These are phyloP conservation scores for Eutrema heterophyllum DNA, from an alignment of 345 rosid species.

Conservation along the genomic window DNA sequence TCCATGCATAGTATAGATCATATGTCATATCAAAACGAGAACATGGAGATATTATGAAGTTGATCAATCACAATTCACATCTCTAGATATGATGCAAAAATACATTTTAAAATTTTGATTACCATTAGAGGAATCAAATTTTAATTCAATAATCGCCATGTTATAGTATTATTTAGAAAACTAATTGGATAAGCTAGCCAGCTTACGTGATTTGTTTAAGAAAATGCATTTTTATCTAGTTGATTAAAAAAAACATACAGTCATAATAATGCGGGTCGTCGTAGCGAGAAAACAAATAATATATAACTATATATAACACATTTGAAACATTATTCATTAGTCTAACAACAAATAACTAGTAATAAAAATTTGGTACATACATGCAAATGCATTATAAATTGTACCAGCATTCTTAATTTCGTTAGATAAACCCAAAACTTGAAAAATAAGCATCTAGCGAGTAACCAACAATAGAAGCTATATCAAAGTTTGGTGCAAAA, in stretches of 20 bases:
- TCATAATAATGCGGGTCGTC: neutral
- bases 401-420: neutral
- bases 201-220: neutral
- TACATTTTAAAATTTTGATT: neutral
- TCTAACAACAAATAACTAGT: neutral
- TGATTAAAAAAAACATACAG: neutral
- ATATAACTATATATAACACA: neutral
- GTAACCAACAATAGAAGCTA: constrained; percentile 6
- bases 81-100: neutral
- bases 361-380: constrained; percentile 9
- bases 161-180: neutral
- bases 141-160: neutral
- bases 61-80: neutral
- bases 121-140: neutral
- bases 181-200: neutral
- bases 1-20: neutral
- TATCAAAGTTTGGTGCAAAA: constrained; percentile 9
- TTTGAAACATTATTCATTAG: neutral
- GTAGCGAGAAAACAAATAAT: neutral
- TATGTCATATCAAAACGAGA: neutral
- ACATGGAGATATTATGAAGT: neutral
- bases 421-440: constrained; percentile 1
- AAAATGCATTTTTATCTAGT: neutral
- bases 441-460: neutral
- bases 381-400: neutral